Conservation (phyloP, 2,329 filamentous ascomycete genomes). For the Trichoderma sp. region DNA sequence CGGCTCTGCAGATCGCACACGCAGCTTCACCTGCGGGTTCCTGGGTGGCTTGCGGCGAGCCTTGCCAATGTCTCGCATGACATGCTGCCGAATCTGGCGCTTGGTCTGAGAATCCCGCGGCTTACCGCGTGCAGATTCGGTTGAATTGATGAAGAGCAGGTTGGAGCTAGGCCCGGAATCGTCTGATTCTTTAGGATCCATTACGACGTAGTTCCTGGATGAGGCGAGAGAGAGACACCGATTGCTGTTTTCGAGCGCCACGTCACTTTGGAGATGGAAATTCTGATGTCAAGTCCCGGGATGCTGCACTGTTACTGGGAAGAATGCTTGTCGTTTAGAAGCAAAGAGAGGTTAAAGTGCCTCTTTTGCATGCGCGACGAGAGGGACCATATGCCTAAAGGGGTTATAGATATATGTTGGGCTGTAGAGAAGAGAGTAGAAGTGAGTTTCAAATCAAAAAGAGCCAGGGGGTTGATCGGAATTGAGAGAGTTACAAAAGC, state of each 20-base stretch:
- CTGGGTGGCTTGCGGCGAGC: slow-evolving; percentile 18
- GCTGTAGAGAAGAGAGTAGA: too few relatives aligned
- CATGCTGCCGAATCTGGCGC: slow-evolving; percentile 16
- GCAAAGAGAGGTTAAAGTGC: background rate
- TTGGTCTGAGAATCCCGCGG: slow-evolving; percentile 7
- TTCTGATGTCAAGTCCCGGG: background rate
- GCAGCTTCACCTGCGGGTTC: slow-evolving; percentile 12
- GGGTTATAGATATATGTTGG: background rate
- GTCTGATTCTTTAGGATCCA: background rate
- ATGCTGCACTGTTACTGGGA: background rate
- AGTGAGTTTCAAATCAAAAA: background rate
- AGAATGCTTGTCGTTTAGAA: background rate
- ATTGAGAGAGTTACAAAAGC: background rate
- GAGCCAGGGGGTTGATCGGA: background rate
- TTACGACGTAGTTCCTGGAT: background rate
- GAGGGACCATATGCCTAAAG: slow-evolving; percentile 11
- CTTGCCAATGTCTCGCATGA: slow-evolving; percentile 21
- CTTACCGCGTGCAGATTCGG: background rate
- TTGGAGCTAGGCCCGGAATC: background rate
- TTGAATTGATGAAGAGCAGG: slow-evolving; percentile 20
- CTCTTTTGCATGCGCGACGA: background rate
- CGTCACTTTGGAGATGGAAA: background rate
- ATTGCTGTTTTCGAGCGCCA: background rate
- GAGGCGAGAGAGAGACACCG: background rate
- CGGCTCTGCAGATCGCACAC: background rate